These are phyloP conservation scores for Cyphellophora europaea DNA, from an alignment of 2,329 filamentous ascomycete species.

Conservation along the genomic window DNA sequence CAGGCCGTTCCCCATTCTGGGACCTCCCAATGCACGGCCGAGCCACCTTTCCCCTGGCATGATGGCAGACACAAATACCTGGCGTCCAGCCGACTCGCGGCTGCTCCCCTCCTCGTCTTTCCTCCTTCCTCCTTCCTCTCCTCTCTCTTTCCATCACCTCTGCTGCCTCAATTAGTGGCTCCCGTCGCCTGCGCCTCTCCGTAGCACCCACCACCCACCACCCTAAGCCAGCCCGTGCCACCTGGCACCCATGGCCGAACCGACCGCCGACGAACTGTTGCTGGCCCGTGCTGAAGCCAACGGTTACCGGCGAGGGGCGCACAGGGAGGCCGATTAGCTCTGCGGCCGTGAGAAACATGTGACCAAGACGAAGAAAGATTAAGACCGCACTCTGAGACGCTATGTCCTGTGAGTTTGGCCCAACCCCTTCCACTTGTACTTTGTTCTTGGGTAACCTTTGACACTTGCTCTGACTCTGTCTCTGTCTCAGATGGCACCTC, in stretches of 20 bases:
- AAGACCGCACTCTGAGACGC: constrained; percentile 4
- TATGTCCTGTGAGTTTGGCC: constrained; percentile 5
- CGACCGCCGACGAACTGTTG: constrained; percentile 5
- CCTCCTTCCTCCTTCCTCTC: background rate
- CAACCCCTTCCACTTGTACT: background rate
- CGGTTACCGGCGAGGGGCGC: constrained; percentile 7
- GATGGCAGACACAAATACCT: background rate
- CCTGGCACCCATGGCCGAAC: constrained; percentile 1
- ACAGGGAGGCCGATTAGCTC: constrained; percentile 4
- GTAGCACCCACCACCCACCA: background rate
- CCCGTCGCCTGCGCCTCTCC: background rate
- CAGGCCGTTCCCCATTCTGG: background rate
- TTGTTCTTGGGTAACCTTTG: background rate
- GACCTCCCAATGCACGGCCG: background rate
- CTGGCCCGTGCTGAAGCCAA: constrained; percentile 8
- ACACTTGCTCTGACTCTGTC: background rate
- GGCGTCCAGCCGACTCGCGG: background rate
- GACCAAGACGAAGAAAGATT: constrained; percentile 5
- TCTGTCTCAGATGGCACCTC: constrained; percentile 2
- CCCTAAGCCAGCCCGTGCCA: background rate
- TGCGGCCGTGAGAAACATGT: constrained; percentile 4
- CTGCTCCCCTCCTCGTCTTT: too few relatives aligned
- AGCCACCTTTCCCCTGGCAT: background rate
- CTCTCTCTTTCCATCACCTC: background rate
- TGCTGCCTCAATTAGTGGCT: background rate